Percentiles rank a stretch among this genome's conserved stretches.
Conservation (phyloP, 768 basidiomycete genomes). For the Kondoa malvinella region DNA sequence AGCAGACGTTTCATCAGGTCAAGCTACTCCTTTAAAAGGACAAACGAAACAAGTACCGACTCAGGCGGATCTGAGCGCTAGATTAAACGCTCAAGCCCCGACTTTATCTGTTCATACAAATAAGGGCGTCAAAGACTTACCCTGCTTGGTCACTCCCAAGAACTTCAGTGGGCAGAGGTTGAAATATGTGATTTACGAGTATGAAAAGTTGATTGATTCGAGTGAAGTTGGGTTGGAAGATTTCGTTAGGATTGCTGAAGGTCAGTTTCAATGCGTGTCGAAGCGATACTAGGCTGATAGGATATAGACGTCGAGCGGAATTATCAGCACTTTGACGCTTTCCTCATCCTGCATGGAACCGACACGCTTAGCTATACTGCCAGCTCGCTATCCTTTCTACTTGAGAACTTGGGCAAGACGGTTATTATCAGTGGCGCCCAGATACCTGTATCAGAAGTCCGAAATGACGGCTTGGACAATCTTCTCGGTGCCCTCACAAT, state of each 20-base stretch:
- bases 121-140: constrained; percentile 20
- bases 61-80: constrained; percentile 31
- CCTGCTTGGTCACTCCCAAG: constrained; percentile 48
- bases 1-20: constrained; percentile 23
- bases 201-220: constrained; percentile 72
- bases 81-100: constrained; percentile 26
- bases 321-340: constrained; percentile 68
- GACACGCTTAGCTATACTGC: constrained; percentile 77
- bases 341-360: constrained; percentile 66
- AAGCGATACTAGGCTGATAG: background rate
- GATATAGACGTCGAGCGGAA: constrained; percentile 81
- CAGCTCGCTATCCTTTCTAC: constrained; percentile 71
- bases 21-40: constrained; percentile 7
- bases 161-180: constrained; percentile 60
- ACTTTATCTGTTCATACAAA: constrained; percentile 18
- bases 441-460: constrained; percentile 72
- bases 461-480: constrained; percentile 92
- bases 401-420: constrained; percentile 84
- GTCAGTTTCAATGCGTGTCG: constrained; percentile 5
- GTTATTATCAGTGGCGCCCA: constrained; percentile 74
- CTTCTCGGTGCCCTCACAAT: constrained; percentile 72
- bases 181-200: constrained; percentile 38
- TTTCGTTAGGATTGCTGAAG: constrained; percentile 10
- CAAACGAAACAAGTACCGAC: constrained; percentile 27
- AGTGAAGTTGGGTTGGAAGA: constrained; percentile 55